Conservation (phyloP, 495 filamentous ascomycete genomes). For the Penicillium goetzii region DNA sequence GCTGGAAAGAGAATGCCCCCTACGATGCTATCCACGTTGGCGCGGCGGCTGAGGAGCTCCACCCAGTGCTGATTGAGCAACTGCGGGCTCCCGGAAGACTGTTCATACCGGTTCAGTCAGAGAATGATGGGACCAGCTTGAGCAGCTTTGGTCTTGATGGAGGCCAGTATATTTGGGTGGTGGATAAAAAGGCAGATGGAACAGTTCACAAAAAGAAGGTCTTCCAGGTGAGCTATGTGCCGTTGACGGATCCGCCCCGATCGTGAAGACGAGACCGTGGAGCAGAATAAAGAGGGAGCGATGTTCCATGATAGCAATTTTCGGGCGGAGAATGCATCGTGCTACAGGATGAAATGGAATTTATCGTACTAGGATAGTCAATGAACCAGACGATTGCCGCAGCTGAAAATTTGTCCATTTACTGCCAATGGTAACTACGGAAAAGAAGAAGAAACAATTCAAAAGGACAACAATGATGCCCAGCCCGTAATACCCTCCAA, state of each 20-base stretch:
- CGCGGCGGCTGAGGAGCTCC: slow-evolving; percentile 77
- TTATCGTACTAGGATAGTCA: neutral
- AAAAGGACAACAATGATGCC: slow-evolving; percentile 1
- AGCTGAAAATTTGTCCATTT: slow-evolving; percentile 9
- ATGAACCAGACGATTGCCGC: neutral
- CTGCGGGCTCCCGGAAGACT: slow-evolving; percentile 76
- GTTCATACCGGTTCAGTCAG: slow-evolving; percentile 85
- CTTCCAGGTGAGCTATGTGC: slow-evolving; percentile 90
- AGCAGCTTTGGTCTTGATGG: slow-evolving; percentile 25
- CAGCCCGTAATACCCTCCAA: neutral
- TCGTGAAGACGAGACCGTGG: slow-evolving; percentile 1
- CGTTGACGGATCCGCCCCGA: slow-evolving; percentile 80
- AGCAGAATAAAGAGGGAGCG: neutral
- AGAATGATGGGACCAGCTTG: slow-evolving; percentile 27
- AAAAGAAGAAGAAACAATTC: slow-evolving; percentile 1
- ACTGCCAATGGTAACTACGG: slow-evolving; percentile 1
- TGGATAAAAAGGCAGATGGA: slow-evolving; percentile 85
- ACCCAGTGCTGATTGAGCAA: slow-evolving; percentile 75
- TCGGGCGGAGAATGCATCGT: neutral
- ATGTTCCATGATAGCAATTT: neutral
- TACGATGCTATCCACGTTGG: slow-evolving; percentile 97
- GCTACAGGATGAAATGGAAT: neutral
- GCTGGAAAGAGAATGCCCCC: slow-evolving; percentile 64
- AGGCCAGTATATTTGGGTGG: slow-evolving; percentile 83
- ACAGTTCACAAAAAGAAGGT: slow-evolving; percentile 71